Conservation (phyloP, 306 rosid species). For the Castanea crenata region DNA sequence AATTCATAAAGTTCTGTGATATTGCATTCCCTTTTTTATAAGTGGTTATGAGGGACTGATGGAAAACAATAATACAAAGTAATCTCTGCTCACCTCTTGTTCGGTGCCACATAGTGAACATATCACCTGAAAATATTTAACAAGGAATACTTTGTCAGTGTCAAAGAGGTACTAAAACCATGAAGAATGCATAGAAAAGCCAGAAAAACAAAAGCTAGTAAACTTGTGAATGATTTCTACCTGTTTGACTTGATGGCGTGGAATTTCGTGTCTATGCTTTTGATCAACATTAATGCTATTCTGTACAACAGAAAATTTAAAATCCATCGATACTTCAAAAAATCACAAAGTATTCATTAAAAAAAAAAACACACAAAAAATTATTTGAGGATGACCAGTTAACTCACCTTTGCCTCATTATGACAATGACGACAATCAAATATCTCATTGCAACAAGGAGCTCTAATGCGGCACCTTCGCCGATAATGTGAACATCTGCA, state of each 20-base stretch:
- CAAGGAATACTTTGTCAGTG: constrained; percentile 14
- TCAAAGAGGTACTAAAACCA: neutral
- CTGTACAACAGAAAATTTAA: constrained; percentile 32
- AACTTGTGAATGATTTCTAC: constrained; percentile 20
- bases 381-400: neutral
- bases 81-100: constrained; percentile 65
- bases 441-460: constrained; percentile 90
- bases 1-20: neutral
- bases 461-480: constrained; percentile 68
- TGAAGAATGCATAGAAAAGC: neutral
- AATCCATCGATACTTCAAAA: neutral
- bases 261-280: constrained; percentile 72
- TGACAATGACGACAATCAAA: constrained; percentile 84
- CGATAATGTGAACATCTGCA: constrained; percentile 76
- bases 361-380: neutral
- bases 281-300: constrained; percentile 58
- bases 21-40: neutral
- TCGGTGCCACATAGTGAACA: constrained; percentile 82
- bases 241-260: constrained; percentile 68
- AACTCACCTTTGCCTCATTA: constrained; percentile 63
- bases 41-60: neutral
- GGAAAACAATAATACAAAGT: constrained; percentile 4
- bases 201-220: neutral
- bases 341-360: neutral
- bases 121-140: constrained; percentile 53